Conservation (phyloP, 2,329 filamentous ascomycete genomes). For the Talaromyces sp. region DNA sequence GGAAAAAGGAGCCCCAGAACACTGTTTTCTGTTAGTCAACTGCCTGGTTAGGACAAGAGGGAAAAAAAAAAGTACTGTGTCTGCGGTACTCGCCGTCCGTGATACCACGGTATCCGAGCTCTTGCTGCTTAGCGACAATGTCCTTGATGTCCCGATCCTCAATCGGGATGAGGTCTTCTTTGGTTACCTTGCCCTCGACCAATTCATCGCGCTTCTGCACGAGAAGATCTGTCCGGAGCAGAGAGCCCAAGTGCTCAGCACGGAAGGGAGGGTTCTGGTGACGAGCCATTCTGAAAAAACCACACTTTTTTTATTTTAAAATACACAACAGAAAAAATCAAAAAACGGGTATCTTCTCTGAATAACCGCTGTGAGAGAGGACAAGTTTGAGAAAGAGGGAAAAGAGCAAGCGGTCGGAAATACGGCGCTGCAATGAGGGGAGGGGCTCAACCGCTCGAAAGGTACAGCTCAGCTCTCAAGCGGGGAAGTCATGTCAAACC, state of each 20-base stretch:
- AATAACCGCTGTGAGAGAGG: not conserved
- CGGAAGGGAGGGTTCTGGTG: constrained; percentile 58
- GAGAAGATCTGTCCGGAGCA: constrained; percentile 62
- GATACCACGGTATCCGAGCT: constrained; percentile 59
- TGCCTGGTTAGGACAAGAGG: not conserved
- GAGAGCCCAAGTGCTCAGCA: constrained; percentile 68
- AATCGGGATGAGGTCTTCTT: constrained; percentile 54
- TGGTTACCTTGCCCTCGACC: constrained; percentile 51
- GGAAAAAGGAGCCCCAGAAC: constrained; percentile 57
- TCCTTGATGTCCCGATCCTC: constrained; percentile 64
- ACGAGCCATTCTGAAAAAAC: constrained; percentile 7
- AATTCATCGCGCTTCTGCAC: constrained; percentile 55
- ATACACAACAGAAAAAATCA: too few relatives aligned
- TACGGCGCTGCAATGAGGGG: not conserved
- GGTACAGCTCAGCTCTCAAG: not conserved
- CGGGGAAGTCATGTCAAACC: not conserved
- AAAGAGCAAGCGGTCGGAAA: too few relatives aligned
- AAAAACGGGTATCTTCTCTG: not conserved
- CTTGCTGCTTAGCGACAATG: constrained; percentile 61
- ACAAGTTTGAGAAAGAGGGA: too few relatives aligned
- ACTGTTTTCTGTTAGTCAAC: constrained; percentile 25
- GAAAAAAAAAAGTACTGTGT: constrained; percentile 30
- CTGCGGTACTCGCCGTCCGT: constrained; percentile 65
- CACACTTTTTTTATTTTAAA: not conserved
- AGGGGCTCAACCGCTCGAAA: not conserved